Percentiles rank a stretch among this genome's conserved stretches.
These are phyloP conservation scores for Meira miltonrushii DNA, from an alignment of 1,284 basidiomycete species.

Conservation along the genomic window DNA sequence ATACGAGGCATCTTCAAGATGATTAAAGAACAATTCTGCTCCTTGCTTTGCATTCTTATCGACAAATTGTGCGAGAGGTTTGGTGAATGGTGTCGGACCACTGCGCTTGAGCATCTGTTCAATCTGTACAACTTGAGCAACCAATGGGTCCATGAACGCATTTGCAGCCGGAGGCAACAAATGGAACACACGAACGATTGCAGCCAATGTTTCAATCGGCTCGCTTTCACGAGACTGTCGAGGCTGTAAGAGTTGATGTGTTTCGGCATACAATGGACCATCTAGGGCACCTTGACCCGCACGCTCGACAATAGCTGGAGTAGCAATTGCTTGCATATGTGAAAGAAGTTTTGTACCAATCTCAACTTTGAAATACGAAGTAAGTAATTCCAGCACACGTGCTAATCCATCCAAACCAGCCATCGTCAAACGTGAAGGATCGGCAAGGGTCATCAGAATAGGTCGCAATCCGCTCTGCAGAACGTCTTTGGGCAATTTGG, in stretches of 20 bases:
- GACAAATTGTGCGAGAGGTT: conserved; percentile 83
- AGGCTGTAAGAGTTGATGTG: conserved; percentile 49
- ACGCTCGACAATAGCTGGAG: conserved; percentile 37
- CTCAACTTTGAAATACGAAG: conserved; percentile 99
- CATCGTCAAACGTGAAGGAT: conserved; percentile 90
- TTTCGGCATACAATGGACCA: conserved; percentile 19
- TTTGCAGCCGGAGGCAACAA: conserved; percentile 80
- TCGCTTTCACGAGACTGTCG: conserved; percentile 80
- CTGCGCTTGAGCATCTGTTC: conserved; percentile 87
- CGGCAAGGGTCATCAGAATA: conserved; percentile 95
- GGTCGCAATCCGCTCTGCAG: conserved; percentile 91
- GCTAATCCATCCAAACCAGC: conserved; percentile 87
- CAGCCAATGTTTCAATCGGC: conserved; percentile 84
- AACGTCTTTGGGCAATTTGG: conserved; percentile 88
- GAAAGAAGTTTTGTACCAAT: conserved; percentile 96
- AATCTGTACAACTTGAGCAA: conserved; percentile 84
- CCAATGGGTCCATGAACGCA: conserved; percentile 81
- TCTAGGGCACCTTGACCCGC: conserved; percentile 41
- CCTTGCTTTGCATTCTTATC: conserved; percentile 84
- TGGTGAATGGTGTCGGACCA: conserved; percentile 83
- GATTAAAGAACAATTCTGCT: conserved; percentile 74
- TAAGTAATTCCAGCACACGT: conserved; percentile 86
- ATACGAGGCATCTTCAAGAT: conserved; percentile 60
- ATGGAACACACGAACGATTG: conserved; percentile 93
- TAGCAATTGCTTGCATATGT: conserved; percentile 58